A percentile compares a stretch with the other conserved stretches of the same genome.
phyloP scores from a whole-genome alignment of 192 early-diverging fungal species.

The Coemansia sp. region DNA sequence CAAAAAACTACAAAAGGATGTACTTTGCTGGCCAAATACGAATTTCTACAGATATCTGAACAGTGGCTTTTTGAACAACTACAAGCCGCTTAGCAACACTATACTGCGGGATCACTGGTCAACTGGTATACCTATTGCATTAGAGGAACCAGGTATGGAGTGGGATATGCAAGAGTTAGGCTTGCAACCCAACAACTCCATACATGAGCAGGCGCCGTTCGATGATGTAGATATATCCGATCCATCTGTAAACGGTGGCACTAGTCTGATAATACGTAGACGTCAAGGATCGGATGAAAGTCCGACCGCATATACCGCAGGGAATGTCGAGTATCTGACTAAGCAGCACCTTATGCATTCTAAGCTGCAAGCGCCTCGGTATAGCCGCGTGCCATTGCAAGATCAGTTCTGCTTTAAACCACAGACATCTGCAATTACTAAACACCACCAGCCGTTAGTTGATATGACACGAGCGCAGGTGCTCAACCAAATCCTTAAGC shows the following conservation, averaged over 20 bases:
- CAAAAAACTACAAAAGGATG: too few relatives aligned
- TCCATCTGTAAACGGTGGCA: constrained; percentile 27
- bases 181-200: neutral
- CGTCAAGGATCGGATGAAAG: neutral
- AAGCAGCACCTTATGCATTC: constrained; percentile 26
- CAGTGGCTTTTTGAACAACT: constrained; percentile 2
- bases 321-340: constrained; percentile 20
- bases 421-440: too few relatives aligned
- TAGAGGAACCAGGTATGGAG: constrained; percentile 40
- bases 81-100: constrained; percentile 15
- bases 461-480: constrained; percentile 42
- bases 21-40: constrained; percentile 16
- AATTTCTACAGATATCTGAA: constrained; percentile 16
- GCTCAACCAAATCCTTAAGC: constrained; percentile 17
- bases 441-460: constrained; percentile 17
- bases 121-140: neutral
- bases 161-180: constrained; percentile 24
- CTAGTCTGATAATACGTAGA: constrained; percentile 25
- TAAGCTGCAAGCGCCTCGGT: constrained; percentile 20
- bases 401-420: neutral
- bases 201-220: neutral
- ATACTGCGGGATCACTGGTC: neutral
- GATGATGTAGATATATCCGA: constrained; percentile 26
- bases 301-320: neutral
- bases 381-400: constrained; percentile 12